Percentiles rank a stretch among this genome's conserved stretches.
Conservation (phyloP, 2,329 filamentous ascomycete species). For the Microcyclosporella mali region DNA sequence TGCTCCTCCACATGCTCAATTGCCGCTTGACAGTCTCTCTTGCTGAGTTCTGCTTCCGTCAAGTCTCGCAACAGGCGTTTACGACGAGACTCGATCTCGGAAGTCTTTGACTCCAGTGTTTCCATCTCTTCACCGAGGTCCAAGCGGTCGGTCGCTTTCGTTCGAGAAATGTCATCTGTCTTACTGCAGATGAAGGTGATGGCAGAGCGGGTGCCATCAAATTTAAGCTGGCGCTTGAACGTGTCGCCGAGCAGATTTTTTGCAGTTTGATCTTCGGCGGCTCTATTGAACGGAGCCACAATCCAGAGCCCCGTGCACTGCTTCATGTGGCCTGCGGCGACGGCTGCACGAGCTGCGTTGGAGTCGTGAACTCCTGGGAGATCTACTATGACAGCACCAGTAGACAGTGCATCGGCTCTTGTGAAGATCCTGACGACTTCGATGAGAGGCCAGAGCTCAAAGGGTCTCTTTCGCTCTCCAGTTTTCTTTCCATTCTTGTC, state of each 20-base stretch:
- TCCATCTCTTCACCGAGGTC: constrained; percentile 31
- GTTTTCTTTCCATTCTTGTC: constrained; percentile 30
- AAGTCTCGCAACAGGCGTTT: constrained; percentile 21
- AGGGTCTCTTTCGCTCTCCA: constrained; percentile 27
- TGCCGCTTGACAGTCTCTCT: constrained; percentile 29
- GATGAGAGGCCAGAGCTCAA: constrained; percentile 48
- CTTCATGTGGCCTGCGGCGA: constrained; percentile 56
- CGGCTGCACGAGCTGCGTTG: constrained; percentile 53
- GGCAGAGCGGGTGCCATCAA: constrained; percentile 49
- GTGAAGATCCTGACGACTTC: constrained; percentile 49
- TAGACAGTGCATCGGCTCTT: constrained; percentile 46
- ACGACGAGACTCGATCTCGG: constrained; percentile 20
- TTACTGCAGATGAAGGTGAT: constrained; percentile 60
- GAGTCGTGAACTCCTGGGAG: constrained; percentile 55
- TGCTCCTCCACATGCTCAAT: constrained; percentile 37
- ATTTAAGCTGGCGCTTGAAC: constrained; percentile 55
- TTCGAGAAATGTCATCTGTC: constrained; percentile 54
- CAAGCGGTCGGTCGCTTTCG: constrained; percentile 39
- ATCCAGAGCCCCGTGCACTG: constrained; percentile 56
- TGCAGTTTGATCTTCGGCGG: constrained; percentile 55
- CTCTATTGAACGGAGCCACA: constrained; percentile 55
- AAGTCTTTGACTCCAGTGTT: constrained; percentile 22
- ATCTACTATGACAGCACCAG: constrained; percentile 53
- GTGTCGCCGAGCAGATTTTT: constrained; percentile 51
- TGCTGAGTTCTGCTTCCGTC: constrained; percentile 30